These are phyloP conservation scores for Nigrograna mackinnonii DNA, from an alignment of 2,329 filamentous ascomycete species.

Conservation along the genomic window DNA sequence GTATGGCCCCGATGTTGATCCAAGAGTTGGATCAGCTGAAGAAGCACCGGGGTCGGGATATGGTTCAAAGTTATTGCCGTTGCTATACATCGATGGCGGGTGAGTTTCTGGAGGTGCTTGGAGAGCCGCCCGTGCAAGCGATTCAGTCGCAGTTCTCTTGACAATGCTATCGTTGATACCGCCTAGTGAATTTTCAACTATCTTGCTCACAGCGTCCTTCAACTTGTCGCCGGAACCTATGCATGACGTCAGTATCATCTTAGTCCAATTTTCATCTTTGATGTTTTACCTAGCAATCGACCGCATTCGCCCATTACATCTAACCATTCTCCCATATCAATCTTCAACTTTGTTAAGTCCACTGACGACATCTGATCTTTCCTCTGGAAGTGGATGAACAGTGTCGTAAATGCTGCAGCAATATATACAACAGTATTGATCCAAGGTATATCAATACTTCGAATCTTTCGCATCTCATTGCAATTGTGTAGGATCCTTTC, in stretches of 20 bases:
- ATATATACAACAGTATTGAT: constrained; percentile 74
- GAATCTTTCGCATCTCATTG: constrained; percentile 63
- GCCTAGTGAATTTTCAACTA: constrained; percentile 53
- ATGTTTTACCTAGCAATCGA: constrained; percentile 64
- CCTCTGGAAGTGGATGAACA: constrained; percentile 72
- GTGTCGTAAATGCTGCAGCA: constrained; percentile 71
- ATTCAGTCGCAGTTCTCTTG: constrained; percentile 48
- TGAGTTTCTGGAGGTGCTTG: constrained; percentile 28
- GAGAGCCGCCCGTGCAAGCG: constrained; percentile 42
- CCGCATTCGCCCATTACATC: constrained; percentile 69
- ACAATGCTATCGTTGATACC: constrained; percentile 50
- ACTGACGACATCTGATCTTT: constrained; percentile 61
- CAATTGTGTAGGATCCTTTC: constrained; percentile 66
- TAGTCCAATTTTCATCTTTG: neutral
- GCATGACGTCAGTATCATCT: constrained; percentile 1
- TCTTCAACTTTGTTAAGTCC: constrained; percentile 63
- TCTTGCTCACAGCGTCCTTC: constrained; percentile 51
- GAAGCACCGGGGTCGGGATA: constrained; percentile 20
- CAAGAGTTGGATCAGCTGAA: constrained; percentile 22
- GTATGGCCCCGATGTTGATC: constrained; percentile 24
- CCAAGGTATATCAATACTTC: constrained; percentile 78
- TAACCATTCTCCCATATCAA: constrained; percentile 73
- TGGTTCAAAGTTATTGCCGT: constrained; percentile 22
- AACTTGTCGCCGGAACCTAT: constrained; percentile 53
- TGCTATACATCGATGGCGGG: constrained; percentile 22